Base-by-base conservation (phyloP, 164 flowering plant genomes). In the Nymphaea thermarum region DNA sequence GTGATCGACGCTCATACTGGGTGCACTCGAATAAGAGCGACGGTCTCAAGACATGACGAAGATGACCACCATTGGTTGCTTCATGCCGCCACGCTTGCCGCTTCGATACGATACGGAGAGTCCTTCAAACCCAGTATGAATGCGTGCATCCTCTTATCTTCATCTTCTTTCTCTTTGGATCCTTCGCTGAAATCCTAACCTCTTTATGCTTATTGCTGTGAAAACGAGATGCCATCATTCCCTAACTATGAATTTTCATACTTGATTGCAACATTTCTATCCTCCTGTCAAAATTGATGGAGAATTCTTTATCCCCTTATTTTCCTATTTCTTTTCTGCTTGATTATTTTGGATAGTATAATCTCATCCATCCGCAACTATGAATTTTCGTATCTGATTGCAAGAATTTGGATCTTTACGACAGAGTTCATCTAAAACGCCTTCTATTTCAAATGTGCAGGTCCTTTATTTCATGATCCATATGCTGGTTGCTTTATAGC, bases 391-490 rank as follows among this genome's bases (percentile, higher is more conserved):
- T 25, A 25, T 25, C 36, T 25, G 36, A 25, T 25, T 25, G 36
- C 36, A 25, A 25, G 36, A 25, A 25, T 25, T 25, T 25, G 36
- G 36, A 25, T 25, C 36, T 25, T 25, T 25, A 25, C 36, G 36
- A 25, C 36, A 25, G 36, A 25, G 36, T 25, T 25, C 36, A 70
- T 51, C 36, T 25, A 25, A 16, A 59, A 42, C 51, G 2, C 61
- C 51, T 64, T 72, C 60, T 62, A 43, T 65, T 62, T n/a, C n/a
- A n/a, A n/a, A n/a, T n/a, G n/a, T 71, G 78, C 84, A 90, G 98
- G 85, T 68, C 96, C 98, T 55, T 86, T 93, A 43, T 82, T 93
- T 71, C 72, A 81, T 15, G 98, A 93, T 70, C 87, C 85, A 53
- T 89, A 87, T 80, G 88, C 86, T n/a, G 83, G 81, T 53, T 89